Evolutionary conservation across 768 basidiomycete genomes (phyloP).

Genomic region (Lactarius psammicola): DNA sequence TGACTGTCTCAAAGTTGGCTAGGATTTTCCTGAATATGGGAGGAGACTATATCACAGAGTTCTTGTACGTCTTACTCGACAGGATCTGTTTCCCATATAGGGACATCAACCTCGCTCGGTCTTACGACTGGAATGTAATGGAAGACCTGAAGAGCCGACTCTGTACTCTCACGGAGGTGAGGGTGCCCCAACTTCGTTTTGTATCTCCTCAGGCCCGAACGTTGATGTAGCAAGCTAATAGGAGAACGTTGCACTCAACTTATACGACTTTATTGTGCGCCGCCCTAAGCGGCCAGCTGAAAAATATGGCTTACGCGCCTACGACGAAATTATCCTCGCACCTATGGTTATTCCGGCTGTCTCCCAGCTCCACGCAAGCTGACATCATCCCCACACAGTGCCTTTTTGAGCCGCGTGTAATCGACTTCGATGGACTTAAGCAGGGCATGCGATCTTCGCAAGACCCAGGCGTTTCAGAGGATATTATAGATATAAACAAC

Average conservation of each 20-base stretch:
- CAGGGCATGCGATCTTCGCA: constrained; percentile 48
- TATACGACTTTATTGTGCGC: constrained; percentile 88
- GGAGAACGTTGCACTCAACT: constrained; percentile 86
- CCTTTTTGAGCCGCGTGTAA: constrained; percentile 88
- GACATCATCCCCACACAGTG: constrained; percentile 48
- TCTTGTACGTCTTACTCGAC: constrained; percentile 74
- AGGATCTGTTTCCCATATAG: constrained; percentile 87
- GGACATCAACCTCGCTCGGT: constrained; percentile 69
- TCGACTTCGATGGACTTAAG: constrained; percentile 83
- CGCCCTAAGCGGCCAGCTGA: constrained; percentile 70
- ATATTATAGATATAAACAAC: constrained; percentile 49
- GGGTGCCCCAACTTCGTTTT: constrained; percentile 29
- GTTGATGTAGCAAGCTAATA: constrained; percentile 35
- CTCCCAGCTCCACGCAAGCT: neutral
- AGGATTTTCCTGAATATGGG: constrained; percentile 85
- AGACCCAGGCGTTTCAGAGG: constrained; percentile 66
- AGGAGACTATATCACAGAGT: constrained; percentile 93
- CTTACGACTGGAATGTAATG: constrained; percentile 88
- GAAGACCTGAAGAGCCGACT: constrained; percentile 85
- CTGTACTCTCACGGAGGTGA: constrained; percentile 86
- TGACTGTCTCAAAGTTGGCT: neutral
- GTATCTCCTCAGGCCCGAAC: neutral
- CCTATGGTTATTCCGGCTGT: constrained; percentile 66
- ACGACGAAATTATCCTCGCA: constrained; percentile 93
- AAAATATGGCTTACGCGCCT: constrained; percentile 87